Percentiles rank a stretch among this genome's conserved stretches.
Evolutionary conservation across 2,329 filamentous ascomycete genomes (phyloP).

Genomic region (Fusarium beomiforme): DNA sequence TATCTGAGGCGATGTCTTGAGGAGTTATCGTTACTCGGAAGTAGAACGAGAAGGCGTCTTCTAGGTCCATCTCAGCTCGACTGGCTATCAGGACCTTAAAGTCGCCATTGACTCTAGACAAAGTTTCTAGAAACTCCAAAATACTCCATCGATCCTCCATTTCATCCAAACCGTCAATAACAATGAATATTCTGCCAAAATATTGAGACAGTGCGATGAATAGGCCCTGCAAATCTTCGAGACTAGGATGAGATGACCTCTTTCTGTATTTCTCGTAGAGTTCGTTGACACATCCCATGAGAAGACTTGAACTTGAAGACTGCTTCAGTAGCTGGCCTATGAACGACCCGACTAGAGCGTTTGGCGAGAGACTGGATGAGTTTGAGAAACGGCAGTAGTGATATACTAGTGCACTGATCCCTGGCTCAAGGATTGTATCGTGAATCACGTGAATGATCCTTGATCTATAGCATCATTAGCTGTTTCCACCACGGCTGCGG

Average conservation of each 20-base stretch:
- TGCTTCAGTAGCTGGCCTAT: background rate
- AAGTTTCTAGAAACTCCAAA: background rate
- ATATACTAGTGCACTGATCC: background rate
- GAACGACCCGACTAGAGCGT: background rate
- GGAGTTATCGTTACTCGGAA: background rate
- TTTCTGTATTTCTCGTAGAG: background rate
- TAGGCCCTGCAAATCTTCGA: background rate
- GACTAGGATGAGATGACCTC: background rate
- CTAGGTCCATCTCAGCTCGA: background rate
- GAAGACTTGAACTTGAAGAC: background rate
- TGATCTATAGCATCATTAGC: background rate
- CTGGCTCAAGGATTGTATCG: background rate
- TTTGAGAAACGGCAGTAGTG: conserved; percentile 4
- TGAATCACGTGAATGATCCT: background rate
- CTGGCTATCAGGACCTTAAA: background rate
- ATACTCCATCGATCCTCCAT: background rate
- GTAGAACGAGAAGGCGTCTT: background rate
- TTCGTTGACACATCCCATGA: background rate
- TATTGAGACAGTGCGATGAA: background rate
- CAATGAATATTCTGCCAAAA: background rate
- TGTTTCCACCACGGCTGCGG: too few species aligned
- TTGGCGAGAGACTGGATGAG: background rate
- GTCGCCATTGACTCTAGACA: fast-evolving
- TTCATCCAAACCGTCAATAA: background rate
- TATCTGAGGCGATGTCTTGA: background rate